These are phyloP conservation scores for Colletotrichum paranaense DNA, from an alignment of 2,329 filamentous ascomycete species.

Conservation along the genomic window DNA sequence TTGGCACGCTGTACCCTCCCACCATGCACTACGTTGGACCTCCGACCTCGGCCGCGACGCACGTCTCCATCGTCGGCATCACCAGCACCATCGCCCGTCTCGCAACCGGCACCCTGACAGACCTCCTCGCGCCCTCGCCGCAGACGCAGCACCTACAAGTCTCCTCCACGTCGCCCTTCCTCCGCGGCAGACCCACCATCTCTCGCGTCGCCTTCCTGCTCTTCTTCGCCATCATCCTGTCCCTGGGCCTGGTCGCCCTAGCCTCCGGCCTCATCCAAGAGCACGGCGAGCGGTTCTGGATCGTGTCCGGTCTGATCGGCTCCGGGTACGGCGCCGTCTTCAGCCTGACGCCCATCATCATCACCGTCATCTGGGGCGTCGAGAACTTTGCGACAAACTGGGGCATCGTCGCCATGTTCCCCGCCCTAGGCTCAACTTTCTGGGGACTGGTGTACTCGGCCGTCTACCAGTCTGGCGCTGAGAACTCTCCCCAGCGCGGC, in stretches of 20 bases:
- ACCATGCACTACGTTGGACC: constrained; percentile 52
- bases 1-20: constrained; percentile 82
- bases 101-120: constrained; percentile 88
- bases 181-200: constrained; percentile 62
- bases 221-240: constrained; percentile 78
- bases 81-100: constrained; percentile 92
- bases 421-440: constrained; percentile 86
- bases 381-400: constrained; percentile 99
- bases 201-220: constrained; percentile 87
- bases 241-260: constrained; percentile 80
- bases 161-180: constrained; percentile 39
- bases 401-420: constrained; percentile 93
- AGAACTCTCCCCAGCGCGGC: constrained; percentile 48
- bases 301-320: constrained; percentile 86
- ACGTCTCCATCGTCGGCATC: constrained; percentile 91
- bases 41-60: constrained; percentile 78
- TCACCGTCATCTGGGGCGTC: constrained; percentile 97
- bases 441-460: constrained; percentile 92
- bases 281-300: constrained; percentile 83
- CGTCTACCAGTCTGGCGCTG: constrained; percentile 78
- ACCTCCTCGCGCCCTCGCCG: constrained; percentile 80
- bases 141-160: constrained; percentile 68
- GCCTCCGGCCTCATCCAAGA: constrained; percentile 81
- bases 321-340: constrained; percentile 95
- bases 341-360: constrained; percentile 88